Evolutionary conservation across 2,329 filamentous ascomycete genomes (phyloP), one percentile per base, ranked within the genome.

Genomic region (Paracamarosporium sp.): DNA sequence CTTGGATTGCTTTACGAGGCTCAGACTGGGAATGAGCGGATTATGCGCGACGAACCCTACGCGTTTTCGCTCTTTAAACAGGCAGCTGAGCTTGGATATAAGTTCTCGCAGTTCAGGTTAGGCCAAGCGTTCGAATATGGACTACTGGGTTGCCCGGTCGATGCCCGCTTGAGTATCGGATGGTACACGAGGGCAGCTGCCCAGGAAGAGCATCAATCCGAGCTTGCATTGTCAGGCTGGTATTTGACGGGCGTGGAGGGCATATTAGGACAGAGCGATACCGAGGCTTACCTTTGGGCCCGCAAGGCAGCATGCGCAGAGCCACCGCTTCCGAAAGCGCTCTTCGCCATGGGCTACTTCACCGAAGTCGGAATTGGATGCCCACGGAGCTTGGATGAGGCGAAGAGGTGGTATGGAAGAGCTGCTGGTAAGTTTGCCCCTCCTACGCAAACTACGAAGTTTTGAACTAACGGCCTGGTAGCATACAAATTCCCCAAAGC

Each of bases 261-360:
- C 1, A 91, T 98, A 8, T 80, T 99, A 52, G 88, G 91, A 69
- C 94, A 97, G 76, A 96, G 89, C 73, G 95, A 99, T 68, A 96
- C 92, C 0, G 95, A 99, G 76, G 95, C 95, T 0, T 99, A 97
- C 75, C 85, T 99, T 2, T 99, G 95, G 95, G 94, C 95, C 11
- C 85, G 94, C 22, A 98, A 97, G 78, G 94, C 95, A 1, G 95
- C 95, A 0, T 87, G 89, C 62, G 90, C 92, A 3, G 93, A 94
- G 45, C 80, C 80, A 12, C 80, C 81, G 2, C 79, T 97, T 35
- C 88, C 92, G 7, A 99, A 98, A 81, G 95, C 95, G 0, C 91
- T 98, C 79, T 98, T 97, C 78, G 95, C 94, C 0, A 97, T 99
- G 90, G 95, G 95, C 0, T 97, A 98, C 78, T 97, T 96, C 73